phyloP scores from a whole-genome alignment of 2,329 filamentous ascomycete genomes.

The Rhexocercosporidium sp. region DNA sequence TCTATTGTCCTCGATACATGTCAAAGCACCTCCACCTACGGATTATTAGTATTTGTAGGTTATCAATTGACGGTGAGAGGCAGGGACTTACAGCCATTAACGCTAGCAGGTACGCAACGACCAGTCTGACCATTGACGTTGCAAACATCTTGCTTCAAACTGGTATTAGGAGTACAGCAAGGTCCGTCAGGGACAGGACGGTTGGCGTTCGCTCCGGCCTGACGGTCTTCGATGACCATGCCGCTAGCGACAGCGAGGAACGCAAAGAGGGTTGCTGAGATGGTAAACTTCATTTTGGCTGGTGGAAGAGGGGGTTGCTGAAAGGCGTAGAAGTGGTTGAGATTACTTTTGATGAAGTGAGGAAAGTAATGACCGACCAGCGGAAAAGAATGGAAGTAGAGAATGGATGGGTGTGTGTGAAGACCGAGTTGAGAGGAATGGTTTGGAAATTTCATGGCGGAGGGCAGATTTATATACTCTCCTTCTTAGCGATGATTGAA shows the following conservation, averaged over 20 bases:
- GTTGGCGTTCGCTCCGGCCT: conserved; percentile 39
- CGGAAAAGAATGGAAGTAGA: conserved; percentile 4
- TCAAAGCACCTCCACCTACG: conserved; percentile 36
- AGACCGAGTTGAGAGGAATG: background rate
- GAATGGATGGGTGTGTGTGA: background rate
- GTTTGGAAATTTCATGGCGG: background rate
- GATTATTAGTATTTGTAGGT: background rate
- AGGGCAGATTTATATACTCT: background rate
- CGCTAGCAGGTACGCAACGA: conserved; percentile 44
- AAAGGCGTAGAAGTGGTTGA: background rate
- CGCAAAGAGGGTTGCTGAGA: conserved; percentile 40
- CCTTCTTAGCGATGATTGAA: no score
- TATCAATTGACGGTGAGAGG: background rate
- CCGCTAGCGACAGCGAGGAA: conserved; percentile 25
- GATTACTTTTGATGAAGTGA: background rate
- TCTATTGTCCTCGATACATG: conserved; percentile 40
- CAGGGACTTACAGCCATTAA: conserved; percentile 45
- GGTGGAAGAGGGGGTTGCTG: background rate
- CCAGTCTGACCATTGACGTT: conserved; percentile 42
- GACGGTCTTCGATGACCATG: conserved; percentile 30
- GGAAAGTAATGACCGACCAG: background rate
- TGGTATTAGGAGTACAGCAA: conserved; percentile 45
- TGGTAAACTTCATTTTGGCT: background rate
- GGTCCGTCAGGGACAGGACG: conserved; percentile 44
- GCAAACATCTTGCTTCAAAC: conserved; percentile 47